These are phyloP conservation scores for Aspergillus ustus DNA, from an alignment of 2,329 filamentous ascomycete genomes.

Conservation along the genomic window DNA sequence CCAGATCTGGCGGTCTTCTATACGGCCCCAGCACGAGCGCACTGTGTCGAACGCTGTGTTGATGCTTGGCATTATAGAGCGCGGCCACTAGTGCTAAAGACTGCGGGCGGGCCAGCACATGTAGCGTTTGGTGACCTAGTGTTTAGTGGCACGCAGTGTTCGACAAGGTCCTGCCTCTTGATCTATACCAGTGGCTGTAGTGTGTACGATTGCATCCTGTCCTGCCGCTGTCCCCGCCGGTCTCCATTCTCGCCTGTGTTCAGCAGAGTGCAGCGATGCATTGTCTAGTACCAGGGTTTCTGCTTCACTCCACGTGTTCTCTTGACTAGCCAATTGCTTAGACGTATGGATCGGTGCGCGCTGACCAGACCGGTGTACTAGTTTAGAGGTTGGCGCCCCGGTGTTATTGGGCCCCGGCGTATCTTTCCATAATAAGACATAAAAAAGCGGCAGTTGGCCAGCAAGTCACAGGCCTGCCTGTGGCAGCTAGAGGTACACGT, in stretches of 20 bases:
- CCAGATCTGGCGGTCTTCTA: conserved; percentile 7
- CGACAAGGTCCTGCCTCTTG: neutral
- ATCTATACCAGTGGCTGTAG: neutral
- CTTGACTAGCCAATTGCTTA: conserved; percentile 1
- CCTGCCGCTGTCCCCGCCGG: no score
- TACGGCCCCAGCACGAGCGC: conserved; percentile 9
- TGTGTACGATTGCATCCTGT: neutral
- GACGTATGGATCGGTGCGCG: no score
- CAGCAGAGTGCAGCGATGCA: no score
- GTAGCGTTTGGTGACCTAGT: conserved; percentile 3
- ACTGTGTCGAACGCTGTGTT: conserved; percentile 3
- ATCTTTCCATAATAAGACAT: neutral
- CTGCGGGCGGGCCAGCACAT: conserved; percentile 4
- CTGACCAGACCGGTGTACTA: neutral
- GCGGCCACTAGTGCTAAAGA: neutral
- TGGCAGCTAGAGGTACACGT: no score
- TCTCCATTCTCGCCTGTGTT: neutral
- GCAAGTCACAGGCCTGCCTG: neutral
- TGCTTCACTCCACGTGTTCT: neutral
- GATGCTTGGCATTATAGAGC: conserved; percentile 4
- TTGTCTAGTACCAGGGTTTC: no score
- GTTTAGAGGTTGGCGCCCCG: neutral
- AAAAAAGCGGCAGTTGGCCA: neutral
- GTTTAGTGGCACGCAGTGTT: neutral
- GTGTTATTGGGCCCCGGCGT: neutral